These are phyloP conservation scores for Persicaria tinctoria DNA, from an alignment of 148 eudicot species.

Conservation along the genomic window DNA sequence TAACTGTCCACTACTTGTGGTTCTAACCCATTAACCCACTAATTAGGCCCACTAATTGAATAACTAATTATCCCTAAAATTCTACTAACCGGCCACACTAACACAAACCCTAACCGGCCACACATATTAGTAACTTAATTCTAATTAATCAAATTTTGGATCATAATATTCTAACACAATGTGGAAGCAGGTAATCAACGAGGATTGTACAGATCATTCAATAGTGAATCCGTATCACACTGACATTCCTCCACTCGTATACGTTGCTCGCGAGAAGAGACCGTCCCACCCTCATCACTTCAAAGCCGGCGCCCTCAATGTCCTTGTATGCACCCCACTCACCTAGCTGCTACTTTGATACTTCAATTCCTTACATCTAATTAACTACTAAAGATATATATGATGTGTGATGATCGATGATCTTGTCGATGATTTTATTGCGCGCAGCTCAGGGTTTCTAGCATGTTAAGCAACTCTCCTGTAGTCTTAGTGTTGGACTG, in stretches of 20 bases:
- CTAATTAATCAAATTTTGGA: too few relatives aligned
- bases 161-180: too few relatives aligned
- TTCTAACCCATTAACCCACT: too few relatives aligned
- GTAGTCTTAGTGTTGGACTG: slow-evolving; percentile 34
- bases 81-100: too few relatives aligned
- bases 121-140: too few relatives aligned
- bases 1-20: too few relatives aligned
- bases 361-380: too few relatives aligned
- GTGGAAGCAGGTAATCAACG: slow-evolving; percentile 1
- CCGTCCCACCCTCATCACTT: slow-evolving; percentile 50
- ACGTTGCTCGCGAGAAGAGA: slow-evolving; percentile 54
- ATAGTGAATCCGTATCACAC: neutral
- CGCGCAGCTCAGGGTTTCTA: slow-evolving; percentile 36
- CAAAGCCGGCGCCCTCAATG: slow-evolving; percentile 69
- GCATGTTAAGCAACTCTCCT: slow-evolving; percentile 30
- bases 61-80: too few relatives aligned
- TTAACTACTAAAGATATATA: neutral
- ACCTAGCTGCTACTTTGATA: neutral
- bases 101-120: too few relatives aligned
- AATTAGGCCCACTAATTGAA: too few relatives aligned
- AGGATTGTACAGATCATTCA: neutral
- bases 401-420: too few relatives aligned
- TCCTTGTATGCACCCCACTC: slow-evolving; percentile 31
- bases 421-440: neutral
- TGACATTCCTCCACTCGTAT: slow-evolving; percentile 46